Base-by-base conservation (phyloP, 495 filamentous ascomycete genomes). In the Lindgomyces ingoldianus region DNA sequence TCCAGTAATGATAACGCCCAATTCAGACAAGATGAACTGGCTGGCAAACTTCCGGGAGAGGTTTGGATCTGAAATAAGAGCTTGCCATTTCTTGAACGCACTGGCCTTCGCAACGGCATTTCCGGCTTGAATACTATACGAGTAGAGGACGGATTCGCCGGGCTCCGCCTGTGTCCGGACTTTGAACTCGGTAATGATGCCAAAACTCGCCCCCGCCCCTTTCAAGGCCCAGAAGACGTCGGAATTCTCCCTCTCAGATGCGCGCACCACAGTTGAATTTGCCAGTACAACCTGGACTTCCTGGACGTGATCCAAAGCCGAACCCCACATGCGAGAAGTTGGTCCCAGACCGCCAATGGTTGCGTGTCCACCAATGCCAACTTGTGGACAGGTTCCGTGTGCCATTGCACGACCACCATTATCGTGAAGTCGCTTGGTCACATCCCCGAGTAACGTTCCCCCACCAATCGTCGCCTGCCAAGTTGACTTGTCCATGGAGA, bases 321-420 rank as follows among this genome's bases (percentile, higher is more conserved):
- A 70, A 24, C 82, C 81, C 81, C 81, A 85, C 81, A 84, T 83
- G 51, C 82, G 76, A 3, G 81, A 83, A 61, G 78, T 78, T 19
- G 81, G 80, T 0, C 82, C 82, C 0, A 84, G 70, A 19, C 82
- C 82, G 46, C 81, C 82, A 65, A 84, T 82, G 11, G 71, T 73
- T 9, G 69, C 69, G 44, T 73, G 71, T 11, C 71, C 71, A 12
- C 71, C 71, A 25, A 72, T 67, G 10, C 69, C 71, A 42, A 72
- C 69, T 45, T 72, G 65, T 0, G 71, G 69, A 42, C 71, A 73
- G 24, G 69, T 72, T 22, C 71, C 71, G 39, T 73, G 69, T 16
- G 71, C 65, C 71, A 73, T 69, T 9, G 71, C 71, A 9, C 71
- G 65, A 1, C 58, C 58, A 48, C 71, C 71, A 30, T 59, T 58